Evolutionary conservation across 306 rosid genomes (phyloP).

Genomic region (Sphenostylis stenocarpa): DNA sequence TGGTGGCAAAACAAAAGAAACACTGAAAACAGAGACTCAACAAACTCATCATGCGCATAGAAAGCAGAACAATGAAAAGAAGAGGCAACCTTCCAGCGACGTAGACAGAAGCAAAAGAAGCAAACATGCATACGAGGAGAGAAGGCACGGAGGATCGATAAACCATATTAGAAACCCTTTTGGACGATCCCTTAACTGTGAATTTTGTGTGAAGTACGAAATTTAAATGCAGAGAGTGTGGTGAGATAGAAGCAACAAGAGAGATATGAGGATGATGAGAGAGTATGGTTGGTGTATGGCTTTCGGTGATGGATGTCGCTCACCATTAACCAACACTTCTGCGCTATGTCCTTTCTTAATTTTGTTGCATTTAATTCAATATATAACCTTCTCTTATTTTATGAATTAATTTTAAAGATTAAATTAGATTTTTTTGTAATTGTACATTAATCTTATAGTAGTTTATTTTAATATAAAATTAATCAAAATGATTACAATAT

Average conservation of each 20-base stretch:
- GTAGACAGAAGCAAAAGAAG: slow-evolving; percentile 86
- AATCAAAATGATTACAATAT: too few species aligned
- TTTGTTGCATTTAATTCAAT: too few species aligned
- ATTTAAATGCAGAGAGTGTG: neutral
- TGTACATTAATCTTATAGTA: too few species aligned
- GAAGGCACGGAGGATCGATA: slow-evolving; percentile 69
- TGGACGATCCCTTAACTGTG: slow-evolving; percentile 57
- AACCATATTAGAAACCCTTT: slow-evolving; percentile 44
- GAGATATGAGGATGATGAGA: neutral
- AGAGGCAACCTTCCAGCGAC: slow-evolving; percentile 84
- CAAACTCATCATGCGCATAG: neutral
- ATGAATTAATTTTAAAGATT: too few species aligned
- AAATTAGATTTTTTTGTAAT: too few species aligned
- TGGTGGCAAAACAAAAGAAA: slow-evolving; percentile 33
- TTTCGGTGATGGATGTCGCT: neutral
- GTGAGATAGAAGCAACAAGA: neutral
- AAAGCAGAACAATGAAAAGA: neutral
- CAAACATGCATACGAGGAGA: slow-evolving; percentile 80
- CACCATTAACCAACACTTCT: neutral
- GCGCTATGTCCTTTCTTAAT: too few species aligned
- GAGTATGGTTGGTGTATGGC: neutral
- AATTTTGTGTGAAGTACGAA: slow-evolving; percentile 33
- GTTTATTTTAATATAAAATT: too few species aligned
- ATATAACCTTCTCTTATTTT: too few species aligned
- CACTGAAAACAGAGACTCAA: neutral